phyloP scores from a whole-genome alignment of 306 rosid genomes.

The Quercus rubra region DNA sequence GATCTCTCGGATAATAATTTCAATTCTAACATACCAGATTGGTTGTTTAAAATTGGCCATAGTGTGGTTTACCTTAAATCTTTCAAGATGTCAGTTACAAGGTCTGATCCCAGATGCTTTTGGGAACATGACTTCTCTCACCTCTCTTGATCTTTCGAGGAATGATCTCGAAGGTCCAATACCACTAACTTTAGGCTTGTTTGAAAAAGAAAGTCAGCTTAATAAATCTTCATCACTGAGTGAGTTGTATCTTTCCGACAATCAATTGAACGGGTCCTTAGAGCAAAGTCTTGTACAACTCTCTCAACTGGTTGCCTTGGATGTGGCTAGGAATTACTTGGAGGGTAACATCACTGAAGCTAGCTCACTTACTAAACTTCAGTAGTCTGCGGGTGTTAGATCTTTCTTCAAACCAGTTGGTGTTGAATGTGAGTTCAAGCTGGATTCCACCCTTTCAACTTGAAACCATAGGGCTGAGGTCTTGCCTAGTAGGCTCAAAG shows the following conservation, averaged over 20 bases:
- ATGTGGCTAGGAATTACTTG: background rate
- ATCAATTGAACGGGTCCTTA: background rate
- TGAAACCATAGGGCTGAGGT: conserved; percentile 8
- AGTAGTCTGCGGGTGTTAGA: conserved; percentile 5
- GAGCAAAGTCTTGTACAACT: background rate
- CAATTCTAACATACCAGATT: background rate
- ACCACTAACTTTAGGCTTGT: conserved; percentile 4
- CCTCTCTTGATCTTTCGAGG: conserved; percentile 7
- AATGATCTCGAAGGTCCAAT: conserved; percentile 15
- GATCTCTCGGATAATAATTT: conserved; percentile 17
- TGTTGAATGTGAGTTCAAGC: conserved; percentile 12
- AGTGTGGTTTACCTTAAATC: conserved; percentile 7
- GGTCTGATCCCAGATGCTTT: conserved; percentile 11
- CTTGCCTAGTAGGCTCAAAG: background rate
- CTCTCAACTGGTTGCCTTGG: conserved; percentile 9
- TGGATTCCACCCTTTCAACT: conserved; percentile 21
- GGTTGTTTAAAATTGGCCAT: conserved; percentile 21
- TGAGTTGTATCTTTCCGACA: conserved; percentile 8
- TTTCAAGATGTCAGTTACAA: background rate
- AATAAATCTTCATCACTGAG: background rate
- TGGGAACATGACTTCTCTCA: background rate
- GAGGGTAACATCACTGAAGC: background rate
- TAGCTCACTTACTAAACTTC: background rate
- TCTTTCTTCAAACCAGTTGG: conserved; percentile 2
- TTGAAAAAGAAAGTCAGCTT: no score